Base-by-base conservation (phyloP, 2,329 filamentous ascomycete species). In the Fusarium torulosum region DNA sequence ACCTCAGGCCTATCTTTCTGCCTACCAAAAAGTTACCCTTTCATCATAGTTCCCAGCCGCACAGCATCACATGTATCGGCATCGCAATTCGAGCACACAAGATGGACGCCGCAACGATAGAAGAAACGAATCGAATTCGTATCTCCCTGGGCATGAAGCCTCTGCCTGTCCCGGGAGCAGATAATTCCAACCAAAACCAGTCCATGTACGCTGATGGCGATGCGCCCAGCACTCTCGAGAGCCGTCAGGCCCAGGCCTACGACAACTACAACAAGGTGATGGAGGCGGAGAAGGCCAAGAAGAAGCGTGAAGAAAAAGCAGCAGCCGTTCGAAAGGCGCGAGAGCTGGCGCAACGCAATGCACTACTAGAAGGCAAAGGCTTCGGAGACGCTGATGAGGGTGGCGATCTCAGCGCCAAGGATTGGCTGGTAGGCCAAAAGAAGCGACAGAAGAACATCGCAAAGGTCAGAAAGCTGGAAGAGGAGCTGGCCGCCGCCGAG, bases 371-470 rank as follows among this genome's bases (percentile, higher is more conserved):
- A 75, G 96, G 96, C 59, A 90, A 91, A 75, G 91, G 94, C 1
- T 81, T 99, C 4, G 96, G 92, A 46, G 96, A 98, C 35, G 83
- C 82, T 0, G 90, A 90, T 43, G 88, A 87, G 4, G 87, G 83
- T 7, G 86, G 82, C 4, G 89, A 90, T 14, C 71, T 91, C 25
- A 93, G 97, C 77, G 92, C 95, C 15, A 92, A 92, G 76, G 85
- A 91, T 2, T 99, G 96, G 96, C 79, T 99, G 62, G 88, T 91
- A 71, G 90, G 90, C 61, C 91, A 95, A 78, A 98, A 97, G 85
- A 98, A 97, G 83, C 86, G 94, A 51, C 93, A 97, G 78, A 97
- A 94, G 85, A 92, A 94, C 80, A 94, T 98, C 38, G 91, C 90
- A 44, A 90, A 92, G 72, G 89, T 90, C 29, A 87, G 91, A 69